Evolutionary conservation across 2,329 filamentous ascomycete genomes (phyloP).

Genomic region (Diplodia corticola): DNA sequence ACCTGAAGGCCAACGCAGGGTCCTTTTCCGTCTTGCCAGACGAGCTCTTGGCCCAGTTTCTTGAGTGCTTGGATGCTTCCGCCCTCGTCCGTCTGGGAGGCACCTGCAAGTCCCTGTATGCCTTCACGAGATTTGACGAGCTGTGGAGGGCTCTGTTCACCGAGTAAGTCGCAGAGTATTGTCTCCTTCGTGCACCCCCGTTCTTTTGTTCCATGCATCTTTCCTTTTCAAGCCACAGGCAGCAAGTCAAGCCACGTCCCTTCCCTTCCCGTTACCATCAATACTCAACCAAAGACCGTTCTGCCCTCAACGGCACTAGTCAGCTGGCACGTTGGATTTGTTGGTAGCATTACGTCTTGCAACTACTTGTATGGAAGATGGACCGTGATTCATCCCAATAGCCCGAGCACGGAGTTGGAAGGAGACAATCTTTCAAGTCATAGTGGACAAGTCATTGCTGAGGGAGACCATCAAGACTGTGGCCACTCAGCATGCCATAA

Average conservation of each 20-base stretch:
- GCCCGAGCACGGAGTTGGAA: not conserved
- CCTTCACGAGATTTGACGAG: constrained; percentile 80
- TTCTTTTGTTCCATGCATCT: not conserved
- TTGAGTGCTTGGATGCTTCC: constrained; percentile 71
- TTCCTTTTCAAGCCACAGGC: not conserved
- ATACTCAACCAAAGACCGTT: not conserved
- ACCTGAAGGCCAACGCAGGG: constrained; percentile 68
- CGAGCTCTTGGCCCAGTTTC: constrained; percentile 71
- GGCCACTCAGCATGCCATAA: not conserved
- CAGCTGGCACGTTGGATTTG: not conserved
- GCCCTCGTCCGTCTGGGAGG: constrained; percentile 67
- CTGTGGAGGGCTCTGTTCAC: constrained; percentile 86
- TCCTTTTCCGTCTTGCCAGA: constrained; percentile 71
- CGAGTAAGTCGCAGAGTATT: constrained; percentile 56
- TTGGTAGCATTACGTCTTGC: not conserved
- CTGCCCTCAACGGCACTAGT: not conserved
- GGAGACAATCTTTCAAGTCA: not conserved
- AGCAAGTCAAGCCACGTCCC: not conserved
- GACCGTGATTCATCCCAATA: not conserved
- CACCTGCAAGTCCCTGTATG: constrained; percentile 83
- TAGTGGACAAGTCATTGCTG: not conserved
- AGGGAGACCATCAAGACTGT: not conserved
- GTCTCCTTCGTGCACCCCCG: constrained; percentile 22
- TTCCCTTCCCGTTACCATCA: not conserved
- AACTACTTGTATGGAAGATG: not conserved